These are phyloP conservation scores for Xerocomus amazonicus DNA, from an alignment of 1,284 basidiomycete genomes.

Conservation along the genomic window DNA sequence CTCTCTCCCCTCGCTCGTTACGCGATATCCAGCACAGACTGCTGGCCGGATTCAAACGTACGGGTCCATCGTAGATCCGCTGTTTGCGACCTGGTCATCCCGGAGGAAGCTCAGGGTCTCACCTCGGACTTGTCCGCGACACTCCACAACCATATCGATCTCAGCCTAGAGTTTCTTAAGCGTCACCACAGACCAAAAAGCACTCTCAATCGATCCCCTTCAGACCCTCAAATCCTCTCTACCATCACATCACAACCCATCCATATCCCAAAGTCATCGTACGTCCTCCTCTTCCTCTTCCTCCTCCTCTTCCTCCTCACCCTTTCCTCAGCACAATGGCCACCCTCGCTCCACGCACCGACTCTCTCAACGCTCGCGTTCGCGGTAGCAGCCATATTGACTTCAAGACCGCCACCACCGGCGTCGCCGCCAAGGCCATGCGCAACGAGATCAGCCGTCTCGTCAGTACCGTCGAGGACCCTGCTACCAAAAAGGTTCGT, in stretches of 20 bases:
- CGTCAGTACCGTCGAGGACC: constrained; percentile 80
- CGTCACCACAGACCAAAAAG: constrained; percentile 58
- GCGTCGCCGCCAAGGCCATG: constrained; percentile 97
- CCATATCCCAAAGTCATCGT: constrained; percentile 49
- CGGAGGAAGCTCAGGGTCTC: constrained; percentile 26
- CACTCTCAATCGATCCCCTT: constrained; percentile 42
- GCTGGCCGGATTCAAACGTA: constrained; percentile 2
- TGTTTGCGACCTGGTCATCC: constrained; percentile 32
- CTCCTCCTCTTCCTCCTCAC: constrained; percentile 12
- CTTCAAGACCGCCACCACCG: constrained; percentile 98
- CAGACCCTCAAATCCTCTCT: constrained; percentile 59
- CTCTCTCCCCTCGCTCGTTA: constrained; percentile 26
- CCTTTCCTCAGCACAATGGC: constrained; percentile 42
- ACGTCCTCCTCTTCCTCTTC: constrained; percentile 18
- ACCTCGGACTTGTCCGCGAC: constrained; percentile 34
- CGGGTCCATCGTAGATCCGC: constrained; percentile 15
- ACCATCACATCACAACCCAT: constrained; percentile 61
- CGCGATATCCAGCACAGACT: constrained; percentile 1
- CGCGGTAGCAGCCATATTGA: constrained; percentile 73
- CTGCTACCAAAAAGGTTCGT: constrained; percentile 77
- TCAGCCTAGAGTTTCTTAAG: constrained; percentile 38
- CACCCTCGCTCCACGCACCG: constrained; percentile 56
- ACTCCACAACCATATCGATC: constrained; percentile 36
- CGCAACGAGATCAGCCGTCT: constrained; percentile 96
- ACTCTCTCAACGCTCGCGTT: constrained; percentile 61